A percentile compares a stretch with the other conserved stretches of the same genome.
Conservation (phyloP, 139 green algal genomes). For the Picochlorum costavermella region DNA sequence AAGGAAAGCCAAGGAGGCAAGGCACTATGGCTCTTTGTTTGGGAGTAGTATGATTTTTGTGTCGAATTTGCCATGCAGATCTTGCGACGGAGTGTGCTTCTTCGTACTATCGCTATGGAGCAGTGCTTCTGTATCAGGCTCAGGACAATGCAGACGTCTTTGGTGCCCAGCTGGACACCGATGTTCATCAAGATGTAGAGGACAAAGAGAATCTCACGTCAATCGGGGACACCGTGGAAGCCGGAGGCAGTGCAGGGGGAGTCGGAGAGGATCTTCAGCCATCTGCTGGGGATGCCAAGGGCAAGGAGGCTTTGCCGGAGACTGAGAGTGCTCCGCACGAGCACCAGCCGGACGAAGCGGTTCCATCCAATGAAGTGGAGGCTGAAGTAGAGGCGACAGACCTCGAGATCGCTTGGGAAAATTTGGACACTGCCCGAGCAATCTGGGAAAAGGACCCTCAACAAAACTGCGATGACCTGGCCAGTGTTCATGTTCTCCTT, state of each 20-base stretch:
- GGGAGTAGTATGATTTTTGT: neutral
- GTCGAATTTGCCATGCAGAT: conserved; percentile 19
- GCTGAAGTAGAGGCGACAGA: conserved; percentile 31
- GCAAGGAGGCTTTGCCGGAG: conserved; percentile 27
- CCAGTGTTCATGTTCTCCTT: conserved; percentile 39
- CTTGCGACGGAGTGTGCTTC: conserved; percentile 42
- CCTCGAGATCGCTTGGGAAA: conserved; percentile 67
- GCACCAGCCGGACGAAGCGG: conserved; percentile 20
- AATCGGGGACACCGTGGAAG: neutral
- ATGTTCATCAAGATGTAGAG: conserved; percentile 12
- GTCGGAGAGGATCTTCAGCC: neutral
- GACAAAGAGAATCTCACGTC: conserved; percentile 18
- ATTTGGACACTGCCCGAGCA: conserved; percentile 42
- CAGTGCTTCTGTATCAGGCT: conserved; percentile 54
- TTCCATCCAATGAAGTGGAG: conserved; percentile 28
- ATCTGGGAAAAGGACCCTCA: conserved; percentile 25
- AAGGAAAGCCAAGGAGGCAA: neutral
- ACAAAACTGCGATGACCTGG: conserved; percentile 34
- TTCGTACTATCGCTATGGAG: conserved; percentile 59
- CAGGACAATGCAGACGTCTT: conserved; percentile 57
- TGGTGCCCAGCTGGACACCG: conserved; percentile 12
- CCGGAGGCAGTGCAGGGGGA: conserved; percentile 4
- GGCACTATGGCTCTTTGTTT: too few species aligned
- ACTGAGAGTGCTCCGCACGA: conserved; percentile 7
- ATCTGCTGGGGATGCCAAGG: conserved; percentile 11